Conservation (phyloP, 805 yeast genomes). For the Vanderwaltozyma yarrowii region DNA sequence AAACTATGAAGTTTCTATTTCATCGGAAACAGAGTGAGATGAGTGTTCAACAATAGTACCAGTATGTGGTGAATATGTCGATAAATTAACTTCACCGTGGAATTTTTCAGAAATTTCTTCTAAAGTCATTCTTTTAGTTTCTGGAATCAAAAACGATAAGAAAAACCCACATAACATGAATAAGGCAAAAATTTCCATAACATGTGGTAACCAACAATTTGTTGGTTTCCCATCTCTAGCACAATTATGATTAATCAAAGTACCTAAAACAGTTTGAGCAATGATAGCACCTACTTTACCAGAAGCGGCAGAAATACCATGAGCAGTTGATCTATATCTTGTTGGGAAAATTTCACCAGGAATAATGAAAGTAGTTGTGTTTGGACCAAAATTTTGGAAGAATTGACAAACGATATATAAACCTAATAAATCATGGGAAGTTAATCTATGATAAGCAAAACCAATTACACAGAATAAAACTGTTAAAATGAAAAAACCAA, state of each 20-base stretch:
- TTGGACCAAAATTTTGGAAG: conserved; percentile 89
- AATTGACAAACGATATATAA: conserved; percentile 74
- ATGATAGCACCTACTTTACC: conserved; percentile 91
- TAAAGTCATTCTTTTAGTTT: conserved; percentile 84
- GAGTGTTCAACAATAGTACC: too few relatives aligned
- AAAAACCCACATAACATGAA: conserved; percentile 78
- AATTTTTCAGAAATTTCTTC: conserved; percentile 73
- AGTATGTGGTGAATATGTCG: neutral
- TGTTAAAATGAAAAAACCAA: conserved; percentile 67
- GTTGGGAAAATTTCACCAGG: conserved; percentile 94
- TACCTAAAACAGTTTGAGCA: conserved; percentile 83
- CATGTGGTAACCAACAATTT: conserved; percentile 82
- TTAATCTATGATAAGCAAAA: conserved; percentile 66
- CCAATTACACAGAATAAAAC: conserved; percentile 69
- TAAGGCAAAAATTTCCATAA: conserved; percentile 86
- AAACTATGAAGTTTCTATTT: too few relatives aligned
- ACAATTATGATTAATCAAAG: conserved; percentile 72
- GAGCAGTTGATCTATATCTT: conserved; percentile 91
- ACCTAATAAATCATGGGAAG: conserved; percentile 60
- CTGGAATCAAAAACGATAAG: conserved; percentile 64
- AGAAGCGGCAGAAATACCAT: conserved; percentile 85
- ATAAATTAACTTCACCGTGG: conserved; percentile 51
- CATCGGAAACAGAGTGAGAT: too few relatives aligned
- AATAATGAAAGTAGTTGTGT: conserved; percentile 80
- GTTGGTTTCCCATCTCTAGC: conserved; percentile 36